These are phyloP conservation scores for Colletotrichum sp. DNA, from an alignment of 2,329 filamentous ascomycete species.

Conservation along the genomic window DNA sequence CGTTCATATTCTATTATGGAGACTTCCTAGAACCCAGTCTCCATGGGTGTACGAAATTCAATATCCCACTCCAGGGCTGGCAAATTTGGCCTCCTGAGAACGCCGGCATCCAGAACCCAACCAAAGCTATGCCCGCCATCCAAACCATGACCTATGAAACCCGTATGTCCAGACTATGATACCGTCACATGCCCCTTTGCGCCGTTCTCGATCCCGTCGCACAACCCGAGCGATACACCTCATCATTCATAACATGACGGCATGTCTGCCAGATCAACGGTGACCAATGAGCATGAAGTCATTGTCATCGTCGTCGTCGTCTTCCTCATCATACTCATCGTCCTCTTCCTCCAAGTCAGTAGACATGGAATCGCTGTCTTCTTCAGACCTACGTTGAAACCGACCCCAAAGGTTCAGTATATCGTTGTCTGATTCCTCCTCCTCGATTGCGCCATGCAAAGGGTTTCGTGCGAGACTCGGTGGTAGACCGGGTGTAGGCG, in stretches of 20 bases:
- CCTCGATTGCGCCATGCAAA: slow-evolving; percentile 34
- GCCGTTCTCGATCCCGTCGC: neutral
- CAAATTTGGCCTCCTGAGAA: neutral
- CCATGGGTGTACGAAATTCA: neutral
- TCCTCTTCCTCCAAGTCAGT: slow-evolving; percentile 43
- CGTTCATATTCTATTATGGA: slow-evolving; percentile 4
- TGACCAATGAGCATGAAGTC: slow-evolving; percentile 57
- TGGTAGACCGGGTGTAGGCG: neutral
- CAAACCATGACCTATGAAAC: neutral
- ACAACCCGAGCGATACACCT: neutral
- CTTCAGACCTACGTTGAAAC: slow-evolving; percentile 47
- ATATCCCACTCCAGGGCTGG: neutral
- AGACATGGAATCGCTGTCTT: slow-evolving; percentile 44
- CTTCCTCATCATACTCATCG: slow-evolving; percentile 48
- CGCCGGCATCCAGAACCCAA: neutral
- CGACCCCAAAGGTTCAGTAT: slow-evolving; percentile 58
- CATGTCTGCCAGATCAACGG: slow-evolving; percentile 33
- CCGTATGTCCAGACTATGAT: slow-evolving; percentile 13
- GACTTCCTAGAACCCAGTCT: slow-evolving; percentile 2
- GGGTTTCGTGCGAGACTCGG: neutral
- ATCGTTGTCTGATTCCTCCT: slow-evolving; percentile 49
- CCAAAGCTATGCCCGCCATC: neutral
- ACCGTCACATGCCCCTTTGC: neutral
- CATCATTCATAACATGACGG: neutral
- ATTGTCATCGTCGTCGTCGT: slow-evolving; percentile 52